A percentile compares a stretch with the other conserved stretches of the same genome.
Conservation (phyloP, 768 basidiomycete genomes). For the Suillus subaureus region DNA sequence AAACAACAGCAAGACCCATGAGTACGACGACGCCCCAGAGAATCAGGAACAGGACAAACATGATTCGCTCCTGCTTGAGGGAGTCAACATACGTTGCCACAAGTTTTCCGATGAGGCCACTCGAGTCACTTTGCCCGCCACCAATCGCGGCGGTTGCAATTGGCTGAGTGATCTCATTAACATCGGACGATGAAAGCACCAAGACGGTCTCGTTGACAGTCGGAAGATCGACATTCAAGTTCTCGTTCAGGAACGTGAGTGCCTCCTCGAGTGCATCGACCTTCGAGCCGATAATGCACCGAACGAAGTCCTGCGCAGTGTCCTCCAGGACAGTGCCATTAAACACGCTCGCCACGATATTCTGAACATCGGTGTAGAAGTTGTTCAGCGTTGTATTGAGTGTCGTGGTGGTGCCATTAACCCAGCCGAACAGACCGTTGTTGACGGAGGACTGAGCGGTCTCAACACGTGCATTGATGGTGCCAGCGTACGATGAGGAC, state of each 20-base stretch:
- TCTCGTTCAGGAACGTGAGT: constrained; percentile 88
- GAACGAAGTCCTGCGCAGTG: constrained; percentile 85
- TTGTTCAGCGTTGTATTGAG: constrained; percentile 84
- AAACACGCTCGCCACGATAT: constrained; percentile 76
- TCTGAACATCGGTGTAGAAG: constrained; percentile 87
- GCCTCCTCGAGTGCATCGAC: constrained; percentile 84
- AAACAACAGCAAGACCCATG: constrained; percentile 69
- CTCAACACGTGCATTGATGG: constrained; percentile 73
- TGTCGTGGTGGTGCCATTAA: constrained; percentile 84
- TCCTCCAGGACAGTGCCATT: constrained; percentile 80
- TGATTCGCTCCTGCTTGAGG: constrained; percentile 79
- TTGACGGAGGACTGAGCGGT: constrained; percentile 77
- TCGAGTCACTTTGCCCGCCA: constrained; percentile 47
- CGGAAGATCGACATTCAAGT: constrained; percentile 81
- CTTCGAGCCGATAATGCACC: constrained; percentile 90
- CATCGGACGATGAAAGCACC: constrained; percentile 68
- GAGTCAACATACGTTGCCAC: constrained; percentile 72
- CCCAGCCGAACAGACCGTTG: constrained; percentile 91
- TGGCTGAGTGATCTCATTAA: constrained; percentile 76
- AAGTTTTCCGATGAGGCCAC: constrained; percentile 71
- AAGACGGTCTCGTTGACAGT: constrained; percentile 75
- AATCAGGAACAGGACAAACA: constrained; percentile 81
- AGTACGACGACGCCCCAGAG: constrained; percentile 85
- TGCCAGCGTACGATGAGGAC: constrained; percentile 74
- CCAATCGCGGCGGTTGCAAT: constrained; percentile 85